Conservation (phyloP, 305 asterid genomes). For the Caryopteris hybrid region DNA sequence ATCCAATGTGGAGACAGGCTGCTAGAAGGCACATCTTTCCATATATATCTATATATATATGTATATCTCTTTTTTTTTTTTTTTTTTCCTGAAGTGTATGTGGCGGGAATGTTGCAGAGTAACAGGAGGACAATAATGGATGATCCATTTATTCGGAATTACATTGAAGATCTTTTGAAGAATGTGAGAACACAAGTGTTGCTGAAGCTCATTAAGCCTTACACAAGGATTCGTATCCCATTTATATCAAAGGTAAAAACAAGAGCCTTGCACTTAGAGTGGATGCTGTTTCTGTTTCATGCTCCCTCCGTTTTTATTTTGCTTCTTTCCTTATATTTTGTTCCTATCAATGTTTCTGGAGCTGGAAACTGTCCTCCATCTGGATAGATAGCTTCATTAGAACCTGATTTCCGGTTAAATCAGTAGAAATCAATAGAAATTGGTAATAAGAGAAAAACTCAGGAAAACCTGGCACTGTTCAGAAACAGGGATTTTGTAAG, state of each 20-base stretch:
- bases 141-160: slow-evolving; percentile 87
- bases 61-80: no score
- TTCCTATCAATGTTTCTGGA: neutral
- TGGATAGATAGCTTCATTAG: neutral
- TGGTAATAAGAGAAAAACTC: neutral
- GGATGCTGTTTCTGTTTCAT: neutral
- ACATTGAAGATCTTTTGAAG: slow-evolving; percentile 96
- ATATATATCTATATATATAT: no score
- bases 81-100: slow-evolving; percentile 4
- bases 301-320: neutral
- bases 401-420: neutral
- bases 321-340: neutral
- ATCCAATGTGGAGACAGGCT: no score
- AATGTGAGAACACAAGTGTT: slow-evolving; percentile 95
- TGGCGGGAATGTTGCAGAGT: slow-evolving; percentile 52
- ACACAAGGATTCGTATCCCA: slow-evolving; percentile 90
- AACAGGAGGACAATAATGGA: slow-evolving; percentile 98
- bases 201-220: slow-evolving; percentile 94
- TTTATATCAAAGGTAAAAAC: slow-evolving; percentile 83
- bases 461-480: neutral
- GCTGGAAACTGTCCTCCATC: neutral
- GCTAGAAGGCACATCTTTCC: slow-evolving; percentile 1
- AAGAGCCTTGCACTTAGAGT: slow-evolving; percentile 4
- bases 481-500: neutral
- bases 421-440: neutral